These are phyloP conservation scores for Picochlorum sp. DNA, from an alignment of 139 green algal genomes.

Conservation along the genomic window DNA sequence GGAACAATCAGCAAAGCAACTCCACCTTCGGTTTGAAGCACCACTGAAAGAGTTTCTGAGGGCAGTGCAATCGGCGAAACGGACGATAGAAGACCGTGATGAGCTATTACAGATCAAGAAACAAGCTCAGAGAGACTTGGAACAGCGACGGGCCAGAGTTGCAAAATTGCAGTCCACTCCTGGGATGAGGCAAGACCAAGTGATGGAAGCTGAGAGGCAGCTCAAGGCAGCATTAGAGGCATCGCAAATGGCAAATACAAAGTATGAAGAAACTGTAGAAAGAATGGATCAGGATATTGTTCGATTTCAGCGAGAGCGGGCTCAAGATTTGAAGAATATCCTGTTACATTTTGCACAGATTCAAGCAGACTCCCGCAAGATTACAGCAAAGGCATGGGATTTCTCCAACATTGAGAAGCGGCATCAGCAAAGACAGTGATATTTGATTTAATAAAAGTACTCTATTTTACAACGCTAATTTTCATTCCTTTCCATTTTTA, in stretches of 20 bases:
- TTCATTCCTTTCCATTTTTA: too few relatives aligned
- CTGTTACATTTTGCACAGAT: slow-evolving; percentile 68
- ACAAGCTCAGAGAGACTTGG: slow-evolving; percentile 42
- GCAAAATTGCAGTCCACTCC: slow-evolving; percentile 64
- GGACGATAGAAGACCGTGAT: slow-evolving; percentile 51
- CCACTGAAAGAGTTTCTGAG: slow-evolving; percentile 76
- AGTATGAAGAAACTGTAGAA: slow-evolving; percentile 45
- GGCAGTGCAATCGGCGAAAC: slow-evolving; percentile 49
- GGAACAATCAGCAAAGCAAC: background rate
- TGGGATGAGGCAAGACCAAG: slow-evolving; percentile 42
- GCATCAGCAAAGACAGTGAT: too few relatives aligned
- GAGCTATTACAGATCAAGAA: slow-evolving; percentile 34
- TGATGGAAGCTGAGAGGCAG: slow-evolving; percentile 64
- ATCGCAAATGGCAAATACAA: slow-evolving; percentile 33
- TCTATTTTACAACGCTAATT: too few relatives aligned
- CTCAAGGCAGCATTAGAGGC: slow-evolving; percentile 41
- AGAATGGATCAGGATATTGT: slow-evolving; percentile 78
- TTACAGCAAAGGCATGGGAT: slow-evolving; percentile 52
- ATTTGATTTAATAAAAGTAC: too few relatives aligned
- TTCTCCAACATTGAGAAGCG: too few relatives aligned
- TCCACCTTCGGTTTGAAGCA: slow-evolving; percentile 56
- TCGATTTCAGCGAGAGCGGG: slow-evolving; percentile 68
- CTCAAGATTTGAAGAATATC: slow-evolving; percentile 56
- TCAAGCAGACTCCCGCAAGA: slow-evolving; percentile 23
- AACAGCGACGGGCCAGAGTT: slow-evolving; percentile 52